phyloP scores from a whole-genome alignment of 257 asterid genomes.

The Solanum corneliomulleri region DNA sequence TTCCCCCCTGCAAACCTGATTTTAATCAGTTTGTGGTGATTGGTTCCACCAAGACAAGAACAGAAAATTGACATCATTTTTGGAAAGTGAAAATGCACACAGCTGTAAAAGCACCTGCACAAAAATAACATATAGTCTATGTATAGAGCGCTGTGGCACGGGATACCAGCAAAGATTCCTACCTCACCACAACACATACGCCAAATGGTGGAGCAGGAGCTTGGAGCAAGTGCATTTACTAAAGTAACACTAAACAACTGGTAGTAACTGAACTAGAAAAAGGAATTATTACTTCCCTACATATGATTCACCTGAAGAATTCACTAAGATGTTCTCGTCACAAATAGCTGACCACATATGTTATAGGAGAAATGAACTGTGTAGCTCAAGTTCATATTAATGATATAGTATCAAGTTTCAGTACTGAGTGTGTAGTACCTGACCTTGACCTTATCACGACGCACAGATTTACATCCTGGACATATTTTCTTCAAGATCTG shows the following conservation, averaged over 20 bases:
- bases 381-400: not conserved
- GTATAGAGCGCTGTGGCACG: not conserved
- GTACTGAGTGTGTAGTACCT: conserved; percentile 29
- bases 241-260: not conserved
- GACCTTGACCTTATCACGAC: conserved; percentile 56
- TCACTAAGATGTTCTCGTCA: not conserved
- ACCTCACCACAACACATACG: not conserved
- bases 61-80: not conserved
- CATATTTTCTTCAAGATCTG: conserved; percentile 73
- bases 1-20: not conserved
- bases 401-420: conserved; percentile 1
- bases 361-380: not conserved
- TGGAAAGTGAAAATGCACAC: not conserved
- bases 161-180: not conserved
- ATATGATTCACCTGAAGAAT: not conserved
- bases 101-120: not conserved
- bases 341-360: not conserved
- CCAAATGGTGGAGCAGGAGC: not conserved
- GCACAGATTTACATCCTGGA: conserved; percentile 67
- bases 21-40: not conserved
- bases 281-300: not conserved
- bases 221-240: not conserved
- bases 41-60: not conserved
- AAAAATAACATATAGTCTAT: not conserved
- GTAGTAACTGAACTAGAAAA: not conserved